Evolutionary conservation across 257 asterid species (phyloP).

Genomic region (Solanum bukasovii): DNA sequence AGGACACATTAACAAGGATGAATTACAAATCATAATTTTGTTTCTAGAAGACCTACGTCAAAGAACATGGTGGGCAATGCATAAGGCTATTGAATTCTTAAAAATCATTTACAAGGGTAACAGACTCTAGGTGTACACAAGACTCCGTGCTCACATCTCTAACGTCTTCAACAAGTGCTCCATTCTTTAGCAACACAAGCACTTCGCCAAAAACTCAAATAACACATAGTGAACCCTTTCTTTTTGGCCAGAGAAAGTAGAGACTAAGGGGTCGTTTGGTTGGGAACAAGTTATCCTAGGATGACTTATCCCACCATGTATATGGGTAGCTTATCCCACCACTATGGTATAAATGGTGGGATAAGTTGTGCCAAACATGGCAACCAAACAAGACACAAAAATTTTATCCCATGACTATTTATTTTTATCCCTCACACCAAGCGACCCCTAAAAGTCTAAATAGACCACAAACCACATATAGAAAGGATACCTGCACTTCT

Average conservation of each 20-base stretch:
- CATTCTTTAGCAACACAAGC: background rate
- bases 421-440: too few relatives aligned
- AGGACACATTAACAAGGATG: background rate
- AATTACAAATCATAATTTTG: background rate
- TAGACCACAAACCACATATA: background rate
- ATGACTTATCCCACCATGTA: too few relatives aligned
- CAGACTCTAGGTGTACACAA: background rate
- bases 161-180: background rate
- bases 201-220: background rate
- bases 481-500: constrained; percentile 55
- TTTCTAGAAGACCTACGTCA: background rate
- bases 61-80: background rate
- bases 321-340: too few relatives aligned
- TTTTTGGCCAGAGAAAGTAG: background rate
- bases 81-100: background rate
- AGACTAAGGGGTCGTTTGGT: background rate
- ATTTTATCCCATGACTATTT: too few relatives aligned
- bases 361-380: too few relatives aligned
- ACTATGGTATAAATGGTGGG: too few relatives aligned
- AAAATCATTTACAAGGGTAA: background rate
- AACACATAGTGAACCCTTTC: background rate
- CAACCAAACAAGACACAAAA: too few relatives aligned
- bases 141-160: background rate
- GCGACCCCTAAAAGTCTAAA: background rate
- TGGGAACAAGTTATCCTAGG: too few relatives aligned